Conservation (phyloP, 805 yeast genomes). For the baker's yeast (Saccharomyces cerevisiae) region DNA sequence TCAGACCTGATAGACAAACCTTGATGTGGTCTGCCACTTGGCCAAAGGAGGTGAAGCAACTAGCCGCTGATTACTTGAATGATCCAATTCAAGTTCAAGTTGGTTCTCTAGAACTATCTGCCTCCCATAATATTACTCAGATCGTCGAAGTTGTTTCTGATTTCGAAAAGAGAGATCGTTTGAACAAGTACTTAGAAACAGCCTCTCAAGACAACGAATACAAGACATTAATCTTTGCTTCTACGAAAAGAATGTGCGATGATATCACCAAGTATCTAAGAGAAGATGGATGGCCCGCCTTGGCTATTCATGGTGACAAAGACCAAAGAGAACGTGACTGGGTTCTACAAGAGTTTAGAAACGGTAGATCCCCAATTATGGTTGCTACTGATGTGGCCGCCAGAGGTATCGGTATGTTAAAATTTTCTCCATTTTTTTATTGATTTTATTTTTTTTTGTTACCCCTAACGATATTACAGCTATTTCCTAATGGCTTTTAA, state of each 20-base stretch:
- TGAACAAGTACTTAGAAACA: slow-evolving; percentile 70
- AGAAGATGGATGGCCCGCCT: slow-evolving; percentile 97
- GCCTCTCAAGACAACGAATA: slow-evolving; percentile 65
- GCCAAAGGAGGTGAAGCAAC: slow-evolving; percentile 95
- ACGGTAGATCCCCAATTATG: slow-evolving; percentile 92
- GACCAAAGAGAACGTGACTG: slow-evolving; percentile 97
- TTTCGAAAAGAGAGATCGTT: slow-evolving; percentile 89
- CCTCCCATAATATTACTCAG: slow-evolving; percentile 94
- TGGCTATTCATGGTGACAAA: slow-evolving; percentile 98
- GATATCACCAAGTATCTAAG: slow-evolving; percentile 86
- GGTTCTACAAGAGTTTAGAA: slow-evolving; percentile 88
- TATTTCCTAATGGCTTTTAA: not conserved
- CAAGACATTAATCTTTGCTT: slow-evolving; percentile 81
- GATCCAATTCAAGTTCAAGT: slow-evolving; percentile 95
- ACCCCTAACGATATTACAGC: slow-evolving; percentile 7
- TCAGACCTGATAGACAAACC: slow-evolving; percentile 99
- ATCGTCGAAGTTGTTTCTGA: slow-evolving; percentile 83
- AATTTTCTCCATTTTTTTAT: slow-evolving; percentile 8
- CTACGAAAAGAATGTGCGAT: slow-evolving; percentile 98
- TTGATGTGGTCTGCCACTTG: slow-evolving; percentile 99
- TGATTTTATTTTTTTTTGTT: slow-evolving; percentile 3
- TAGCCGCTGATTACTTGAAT: slow-evolving; percentile 82
- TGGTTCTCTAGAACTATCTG: slow-evolving; percentile 93
- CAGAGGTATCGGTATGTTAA: slow-evolving; percentile 95
- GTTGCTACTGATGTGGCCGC: slow-evolving; percentile 99